Conservation (phyloP, 106 monocot species). For the Platanthera zijinensis region DNA sequence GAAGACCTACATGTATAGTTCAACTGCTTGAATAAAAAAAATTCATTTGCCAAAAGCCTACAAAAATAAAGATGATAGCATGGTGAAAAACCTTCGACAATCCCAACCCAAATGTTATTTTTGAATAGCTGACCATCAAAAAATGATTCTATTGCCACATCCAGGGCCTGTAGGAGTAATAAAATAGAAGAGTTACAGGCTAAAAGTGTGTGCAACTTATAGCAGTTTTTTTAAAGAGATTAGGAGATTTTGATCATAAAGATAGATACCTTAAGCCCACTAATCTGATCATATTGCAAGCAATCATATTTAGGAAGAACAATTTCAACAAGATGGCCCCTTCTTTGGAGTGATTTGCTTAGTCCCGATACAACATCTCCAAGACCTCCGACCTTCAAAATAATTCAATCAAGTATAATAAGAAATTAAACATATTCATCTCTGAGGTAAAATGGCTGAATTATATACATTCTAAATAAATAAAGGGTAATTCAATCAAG, state of each 20-base stretch:
- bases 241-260: constrained; percentile 2
- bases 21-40: background rate
- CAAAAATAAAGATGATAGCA: background rate
- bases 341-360: constrained; percentile 77
- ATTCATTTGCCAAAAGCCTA: background rate
- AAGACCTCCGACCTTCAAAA: constrained; percentile 77
- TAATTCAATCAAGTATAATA: constrained; percentile 4
- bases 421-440: constrained; percentile 4
- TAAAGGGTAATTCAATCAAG: background rate
- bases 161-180: constrained; percentile 47
- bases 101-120: constrained; percentile 91
- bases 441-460: background rate
- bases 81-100: constrained; percentile 42
- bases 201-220: background rate
- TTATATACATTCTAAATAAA: background rate
- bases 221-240: background rate
- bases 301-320: constrained; percentile 96
- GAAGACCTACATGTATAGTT: constrained; percentile 57
- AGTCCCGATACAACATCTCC: constrained; percentile 93
- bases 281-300: constrained; percentile 45
- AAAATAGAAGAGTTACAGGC: background rate
- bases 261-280: constrained; percentile 46
- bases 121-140: constrained; percentile 77
- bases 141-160: constrained; percentile 54
- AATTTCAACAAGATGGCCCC: constrained; percentile 87